These are phyloP conservation scores for Mollisia scopiformis DNA, from an alignment of 2,329 filamentous ascomycete species.

Conservation along the genomic window DNA sequence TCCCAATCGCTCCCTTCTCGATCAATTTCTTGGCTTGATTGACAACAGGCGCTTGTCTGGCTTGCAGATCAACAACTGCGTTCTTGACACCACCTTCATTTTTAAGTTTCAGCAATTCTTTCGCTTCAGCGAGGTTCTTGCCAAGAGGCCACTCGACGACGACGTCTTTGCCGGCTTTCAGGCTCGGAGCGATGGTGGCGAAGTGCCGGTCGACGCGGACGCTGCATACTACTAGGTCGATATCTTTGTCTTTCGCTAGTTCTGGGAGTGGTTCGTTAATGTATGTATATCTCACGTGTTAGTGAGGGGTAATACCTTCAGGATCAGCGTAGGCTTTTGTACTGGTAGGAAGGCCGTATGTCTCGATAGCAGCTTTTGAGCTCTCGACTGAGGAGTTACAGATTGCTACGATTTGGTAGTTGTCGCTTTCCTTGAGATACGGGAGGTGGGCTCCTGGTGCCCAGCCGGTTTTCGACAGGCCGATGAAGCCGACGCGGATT, in stretches of 20 bases:
- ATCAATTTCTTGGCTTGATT: conserved; percentile 43
- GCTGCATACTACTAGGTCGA: conserved; percentile 51
- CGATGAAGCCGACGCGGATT: conserved; percentile 28
- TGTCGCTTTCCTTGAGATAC: conserved; percentile 22
- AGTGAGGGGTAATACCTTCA: conserved; percentile 26
- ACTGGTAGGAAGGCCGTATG: conserved; percentile 40
- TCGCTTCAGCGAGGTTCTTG: conserved; percentile 43
- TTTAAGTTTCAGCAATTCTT: conserved; percentile 47
- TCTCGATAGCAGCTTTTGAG: conserved; percentile 44
- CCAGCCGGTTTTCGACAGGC: conserved; percentile 36
- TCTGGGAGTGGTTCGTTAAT: conserved; percentile 19
- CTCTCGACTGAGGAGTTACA: conserved; percentile 49
- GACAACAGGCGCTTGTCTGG: conserved; percentile 46
- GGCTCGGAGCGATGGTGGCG: conserved; percentile 42
- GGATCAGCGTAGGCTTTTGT: conserved; percentile 48
- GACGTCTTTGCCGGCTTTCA: conserved; percentile 50
- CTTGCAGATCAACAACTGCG: conserved; percentile 54
- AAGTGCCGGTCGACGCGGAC: conserved; percentile 49
- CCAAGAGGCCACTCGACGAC: conserved; percentile 55
- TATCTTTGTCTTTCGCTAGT: conserved; percentile 48
- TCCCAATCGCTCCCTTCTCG: conserved; percentile 49
- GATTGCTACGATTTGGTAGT: conserved; percentile 52
- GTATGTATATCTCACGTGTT: background rate
- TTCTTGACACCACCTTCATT: conserved; percentile 41
- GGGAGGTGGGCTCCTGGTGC: conserved; percentile 41